These are phyloP conservation scores for Trypanosoma congolense DNA, from an alignment of 208 protist genomes.

Conservation along the genomic window DNA sequence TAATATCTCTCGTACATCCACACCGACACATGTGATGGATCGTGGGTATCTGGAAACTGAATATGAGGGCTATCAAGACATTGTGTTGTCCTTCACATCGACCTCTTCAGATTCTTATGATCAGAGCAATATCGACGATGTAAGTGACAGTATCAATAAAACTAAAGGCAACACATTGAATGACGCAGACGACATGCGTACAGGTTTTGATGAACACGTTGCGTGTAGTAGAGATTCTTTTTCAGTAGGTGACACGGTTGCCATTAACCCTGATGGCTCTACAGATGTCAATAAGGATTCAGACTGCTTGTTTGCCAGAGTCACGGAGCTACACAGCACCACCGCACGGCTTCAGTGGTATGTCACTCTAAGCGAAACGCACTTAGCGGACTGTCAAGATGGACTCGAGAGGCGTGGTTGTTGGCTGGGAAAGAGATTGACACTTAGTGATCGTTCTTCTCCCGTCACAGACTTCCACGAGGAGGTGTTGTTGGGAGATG, in stretches of 20 bases:
- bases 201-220: background rate
- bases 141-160: no score
- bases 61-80: no score
- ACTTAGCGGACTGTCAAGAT: conserved; percentile 19
- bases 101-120: no score
- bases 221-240: background rate
- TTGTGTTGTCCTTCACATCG: no score
- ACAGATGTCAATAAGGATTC: background rate
- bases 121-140: no score
- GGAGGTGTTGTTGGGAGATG: conserved; percentile 27
- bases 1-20: no score
- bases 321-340: conserved; percentile 3
- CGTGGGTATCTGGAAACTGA: no score
- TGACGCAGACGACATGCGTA: background rate
- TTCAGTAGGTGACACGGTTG: conserved; percentile 19
- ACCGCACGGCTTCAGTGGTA: conserved; percentile 27
- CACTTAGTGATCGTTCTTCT: background rate
- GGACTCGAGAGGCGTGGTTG: conserved; percentile 14
- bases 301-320: conserved; percentile 1
- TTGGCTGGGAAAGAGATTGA: conserved; percentile 15
- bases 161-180: background rate
- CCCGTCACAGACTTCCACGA: background rate
- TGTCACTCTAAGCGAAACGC: conserved; percentile 27
- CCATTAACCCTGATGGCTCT: background rate
- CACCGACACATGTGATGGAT: no score